Evolutionary conservation across 192 early-diverging fungal genomes (phyloP), one percentile per base, ranked within the genome.

Genomic region (Backusella tuberculispora): DNA sequence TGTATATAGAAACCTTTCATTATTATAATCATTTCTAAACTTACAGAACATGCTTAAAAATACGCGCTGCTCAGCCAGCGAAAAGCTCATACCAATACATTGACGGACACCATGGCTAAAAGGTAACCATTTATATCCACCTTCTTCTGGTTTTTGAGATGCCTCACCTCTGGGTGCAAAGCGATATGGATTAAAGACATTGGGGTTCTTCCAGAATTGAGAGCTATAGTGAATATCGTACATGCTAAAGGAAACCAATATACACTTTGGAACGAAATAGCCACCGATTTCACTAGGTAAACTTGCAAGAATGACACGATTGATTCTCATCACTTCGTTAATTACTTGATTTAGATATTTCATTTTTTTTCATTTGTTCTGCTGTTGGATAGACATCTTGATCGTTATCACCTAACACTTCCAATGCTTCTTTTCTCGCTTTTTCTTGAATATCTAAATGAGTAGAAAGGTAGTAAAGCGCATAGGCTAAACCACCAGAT

Each of bases 81-180:
- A 81, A 73, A 90, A 92, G 66, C 85, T 85, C 85, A 85, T 88
- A 40, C 88, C 90, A 19, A 91, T 82, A 73, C 88, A 91, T 79
- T 88, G 83, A 42, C 86, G 82, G 14, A 78, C 56, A 9, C 91
- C 91, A 19, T 82, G 79, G 46, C 89, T 83, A 69, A 91, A 92
- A 26, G 90, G 81, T 13, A 90, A 41, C 74, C 82, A 90, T 7
- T 81, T 38, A 24, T 67, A 8, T 0, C 63, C 56, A 4, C 34
- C 66, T 15, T 44, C 21, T 17, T 34, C 21, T 0, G 46, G 47
- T 8, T 44, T 14, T 6, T 34, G 5, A 42, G 37, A 26, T 29
- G 41, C 6, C 19, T 76, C 79, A 48, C 17, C 66, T 3, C 65
- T 47, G 0, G 47, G 38, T 19, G 74, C 79, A 76, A 89, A 89